Evolutionary conservation across 225 moss, liverwort and hornwort genomes (phyloP), one percentile per base, ranked within the genome.

Genomic region (Polytrichum formosum): DNA sequence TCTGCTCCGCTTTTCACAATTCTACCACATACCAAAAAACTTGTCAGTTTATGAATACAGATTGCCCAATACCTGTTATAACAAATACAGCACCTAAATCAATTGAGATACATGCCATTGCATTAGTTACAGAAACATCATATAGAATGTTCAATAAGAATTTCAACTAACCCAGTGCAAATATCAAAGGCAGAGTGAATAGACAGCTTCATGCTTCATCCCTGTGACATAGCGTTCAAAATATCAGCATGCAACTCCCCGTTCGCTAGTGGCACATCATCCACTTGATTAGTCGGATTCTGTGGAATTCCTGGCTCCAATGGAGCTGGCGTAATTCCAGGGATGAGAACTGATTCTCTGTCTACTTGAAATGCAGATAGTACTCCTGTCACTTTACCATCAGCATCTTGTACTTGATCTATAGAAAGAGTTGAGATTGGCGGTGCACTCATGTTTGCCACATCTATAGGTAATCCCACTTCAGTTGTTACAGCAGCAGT

Each of bases 161-260:
- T 22, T 26, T n/a, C 60, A 13, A 63, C 25, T 4, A 26, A 26
- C 63, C 25, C 23, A 17, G 9, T 28, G 28, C 27, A 63, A 22
- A 26, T 5, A 18, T 63, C 25, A 22, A 10, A 22, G 23, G 63
- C 28, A 63, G 17, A 63, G 17, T 18, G 17, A 22, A 9, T 26
- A 63, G 18, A 63, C 3, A 26, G 27, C 63, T 17, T 13, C 28
- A 19, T 22, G 18, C 31, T 30, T 65, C 65, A 33, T 6, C 30
- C 61, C 80, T 56, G 35, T 56, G 53, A 20, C 63, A 72, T 72
- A 54, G 71, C 71, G 23, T 74, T 63, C 54, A 46, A 26, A 30
- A 69, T 60, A 27, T 71, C 74, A 67, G 55, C n/a, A 53, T 77
- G 67, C n/a, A 77, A 70, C 74, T 68, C 81, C n/a, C 66, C 74